phyloP scores from a whole-genome alignment of 108 stramenopile genomes.

The Cylindrotheca closterium region DNA sequence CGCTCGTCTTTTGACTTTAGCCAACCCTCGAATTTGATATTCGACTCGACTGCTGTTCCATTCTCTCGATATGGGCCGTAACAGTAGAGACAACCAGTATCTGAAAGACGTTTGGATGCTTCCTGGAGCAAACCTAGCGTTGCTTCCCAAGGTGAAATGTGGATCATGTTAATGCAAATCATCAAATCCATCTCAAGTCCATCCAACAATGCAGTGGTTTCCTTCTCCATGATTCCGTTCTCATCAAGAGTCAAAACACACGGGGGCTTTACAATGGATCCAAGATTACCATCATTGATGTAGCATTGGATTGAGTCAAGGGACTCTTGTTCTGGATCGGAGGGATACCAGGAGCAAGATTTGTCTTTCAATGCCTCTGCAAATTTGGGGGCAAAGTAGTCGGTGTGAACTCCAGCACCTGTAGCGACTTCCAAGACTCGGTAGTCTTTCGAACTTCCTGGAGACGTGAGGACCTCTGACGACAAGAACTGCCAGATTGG shows the following conservation, averaged over 20 bases:
- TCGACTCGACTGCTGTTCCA: conserved; percentile 74
- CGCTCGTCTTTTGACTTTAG: conserved; percentile 48
- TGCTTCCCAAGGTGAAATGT: conserved; percentile 84
- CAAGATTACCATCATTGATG: conserved; percentile 10
- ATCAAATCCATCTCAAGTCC: conserved; percentile 50
- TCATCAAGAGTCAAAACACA: conserved; percentile 34
- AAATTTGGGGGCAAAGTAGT: conserved; percentile 38
- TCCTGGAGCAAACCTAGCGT: conserved; percentile 74
- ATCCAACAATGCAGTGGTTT: conserved; percentile 13
- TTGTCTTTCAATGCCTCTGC: not conserved
- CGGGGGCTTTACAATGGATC: conserved; percentile 25
- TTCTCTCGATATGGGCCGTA: conserved; percentile 78
- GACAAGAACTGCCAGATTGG: conserved; percentile 67
- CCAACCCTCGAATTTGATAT: conserved; percentile 73
- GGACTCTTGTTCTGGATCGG: conserved; percentile 48
- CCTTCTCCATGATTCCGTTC: conserved; percentile 39
- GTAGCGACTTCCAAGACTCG: conserved; percentile 66
- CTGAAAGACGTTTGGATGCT: conserved; percentile 38
- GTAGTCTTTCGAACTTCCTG: conserved; percentile 1
- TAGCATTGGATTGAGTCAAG: conserved; percentile 48
- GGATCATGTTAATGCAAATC: conserved; percentile 84
- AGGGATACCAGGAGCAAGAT: conserved; percentile 49
- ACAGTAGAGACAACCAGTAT: conserved; percentile 49
- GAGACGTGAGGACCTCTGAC: conserved; percentile 32
- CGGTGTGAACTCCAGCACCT: conserved; percentile 66